Evolutionary conservation across 2,329 filamentous ascomycete species (phyloP).

Genomic region (Fusarium bulbicola): DNA sequence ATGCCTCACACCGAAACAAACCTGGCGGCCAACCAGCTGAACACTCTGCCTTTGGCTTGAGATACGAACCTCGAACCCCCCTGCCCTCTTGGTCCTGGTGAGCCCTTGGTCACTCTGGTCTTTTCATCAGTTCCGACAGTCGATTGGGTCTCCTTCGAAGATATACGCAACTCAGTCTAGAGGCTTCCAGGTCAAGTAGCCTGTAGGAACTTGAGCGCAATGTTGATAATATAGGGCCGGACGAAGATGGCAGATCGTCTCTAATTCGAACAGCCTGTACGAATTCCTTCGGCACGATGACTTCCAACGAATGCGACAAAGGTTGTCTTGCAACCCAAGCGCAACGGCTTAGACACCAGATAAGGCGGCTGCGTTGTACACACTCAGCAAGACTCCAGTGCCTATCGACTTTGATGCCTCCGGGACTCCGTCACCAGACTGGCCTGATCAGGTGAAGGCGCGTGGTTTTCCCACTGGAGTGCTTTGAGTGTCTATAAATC

Average conservation of each 20-base stretch:
- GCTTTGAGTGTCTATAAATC: too few relatives aligned
- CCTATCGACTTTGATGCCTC: too few relatives aligned
- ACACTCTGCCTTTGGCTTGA: background rate
- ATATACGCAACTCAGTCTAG: background rate
- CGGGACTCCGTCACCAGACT: too few relatives aligned
- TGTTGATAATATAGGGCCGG: background rate
- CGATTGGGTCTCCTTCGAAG: fast-evolving
- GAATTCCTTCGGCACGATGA: fast-evolving
- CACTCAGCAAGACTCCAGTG: background rate
- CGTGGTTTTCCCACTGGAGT: too few relatives aligned
- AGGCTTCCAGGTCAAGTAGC: background rate
- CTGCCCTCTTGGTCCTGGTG: background rate
- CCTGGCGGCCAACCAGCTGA: background rate
- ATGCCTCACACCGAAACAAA: background rate
- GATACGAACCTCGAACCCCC: background rate
- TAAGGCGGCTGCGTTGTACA: background rate
- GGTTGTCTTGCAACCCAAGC: background rate
- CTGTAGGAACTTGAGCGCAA: background rate
- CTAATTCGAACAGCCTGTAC: fast-evolving
- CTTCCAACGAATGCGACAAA: background rate
- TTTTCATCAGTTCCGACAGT: too few relatives aligned
- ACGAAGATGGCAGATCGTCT: too few relatives aligned
- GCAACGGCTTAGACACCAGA: background rate
- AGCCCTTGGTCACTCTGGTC: too few relatives aligned
- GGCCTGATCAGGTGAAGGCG: too few relatives aligned